Conservation (phyloP, 2,329 filamentous ascomycete species). For the Trichoderma endophyticum region DNA sequence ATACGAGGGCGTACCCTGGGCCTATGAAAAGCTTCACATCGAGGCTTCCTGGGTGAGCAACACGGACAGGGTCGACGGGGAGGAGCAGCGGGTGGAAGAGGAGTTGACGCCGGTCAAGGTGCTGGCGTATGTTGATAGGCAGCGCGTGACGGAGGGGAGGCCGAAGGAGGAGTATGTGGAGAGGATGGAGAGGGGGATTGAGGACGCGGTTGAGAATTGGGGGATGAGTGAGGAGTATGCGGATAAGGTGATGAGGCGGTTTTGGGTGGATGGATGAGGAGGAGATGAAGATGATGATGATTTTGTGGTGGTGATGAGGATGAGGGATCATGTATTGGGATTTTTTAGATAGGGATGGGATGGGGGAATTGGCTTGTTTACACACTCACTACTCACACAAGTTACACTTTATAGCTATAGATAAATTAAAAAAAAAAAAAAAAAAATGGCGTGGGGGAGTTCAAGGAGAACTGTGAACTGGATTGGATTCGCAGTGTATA, state of each 20-base stretch:
- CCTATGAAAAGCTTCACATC: constrained; percentile 52
- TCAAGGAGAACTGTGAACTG: not conserved
- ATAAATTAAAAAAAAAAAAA: not conserved
- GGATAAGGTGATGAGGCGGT: constrained; percentile 50
- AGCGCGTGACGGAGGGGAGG: constrained; percentile 35
- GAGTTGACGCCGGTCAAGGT: constrained; percentile 31
- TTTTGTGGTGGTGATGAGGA: not conserved
- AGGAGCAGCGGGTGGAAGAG: constrained; percentile 6
- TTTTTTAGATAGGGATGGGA: not conserved
- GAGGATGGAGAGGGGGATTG: constrained; percentile 61
- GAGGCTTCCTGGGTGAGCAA: constrained; percentile 30
- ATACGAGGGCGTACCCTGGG: constrained; percentile 61
- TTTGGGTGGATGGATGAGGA: constrained; percentile 24
- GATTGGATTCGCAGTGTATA: too few species aligned
- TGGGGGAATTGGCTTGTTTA: not conserved
- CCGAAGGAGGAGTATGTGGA: constrained; percentile 58
- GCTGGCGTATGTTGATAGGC: constrained; percentile 59
- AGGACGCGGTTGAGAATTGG: constrained; percentile 52
- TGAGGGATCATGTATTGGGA: not conserved
- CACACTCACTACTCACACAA: not conserved
- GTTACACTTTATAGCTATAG: not conserved
- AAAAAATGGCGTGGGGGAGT: not conserved
- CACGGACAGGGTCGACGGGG: constrained; percentile 1
- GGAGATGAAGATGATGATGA: too few species aligned
- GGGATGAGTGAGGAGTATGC: constrained; percentile 57